These are phyloP conservation scores for Arabidopsis lyrata DNA, from an alignment of 441 rosid genomes.

Conservation along the genomic window DNA sequence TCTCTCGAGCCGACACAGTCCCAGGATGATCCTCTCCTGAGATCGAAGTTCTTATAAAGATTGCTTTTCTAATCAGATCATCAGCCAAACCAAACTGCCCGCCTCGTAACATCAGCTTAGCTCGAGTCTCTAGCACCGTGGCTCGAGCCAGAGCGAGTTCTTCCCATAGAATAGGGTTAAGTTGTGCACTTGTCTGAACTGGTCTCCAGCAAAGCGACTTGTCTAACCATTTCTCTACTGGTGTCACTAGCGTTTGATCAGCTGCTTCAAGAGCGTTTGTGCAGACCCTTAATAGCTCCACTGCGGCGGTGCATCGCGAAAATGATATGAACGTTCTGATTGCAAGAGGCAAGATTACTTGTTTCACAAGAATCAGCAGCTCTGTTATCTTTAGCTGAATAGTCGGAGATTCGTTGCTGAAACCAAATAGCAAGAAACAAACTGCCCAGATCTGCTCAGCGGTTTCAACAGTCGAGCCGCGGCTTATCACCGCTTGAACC, in stretches of 20 bases:
- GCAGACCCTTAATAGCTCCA: slow-evolving; percentile 85
- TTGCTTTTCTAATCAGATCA: slow-evolving; percentile 86
- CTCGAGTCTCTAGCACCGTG: slow-evolving; percentile 86
- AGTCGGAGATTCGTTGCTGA: slow-evolving; percentile 65
- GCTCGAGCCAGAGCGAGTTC: slow-evolving; percentile 90
- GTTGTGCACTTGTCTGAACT: slow-evolving; percentile 78
- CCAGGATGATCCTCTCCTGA: slow-evolving; percentile 89
- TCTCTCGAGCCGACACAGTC: slow-evolving; percentile 80
- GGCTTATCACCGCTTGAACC: slow-evolving; percentile 75
- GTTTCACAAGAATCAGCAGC: slow-evolving; percentile 61
- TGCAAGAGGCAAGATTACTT: slow-evolving; percentile 79
- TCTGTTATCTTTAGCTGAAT: slow-evolving; percentile 76
- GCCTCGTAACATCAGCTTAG: slow-evolving; percentile 88
- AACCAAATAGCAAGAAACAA: slow-evolving; percentile 78
- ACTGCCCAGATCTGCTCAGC: slow-evolving; percentile 87
- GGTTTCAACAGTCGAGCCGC: slow-evolving; percentile 63
- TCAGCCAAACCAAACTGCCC: slow-evolving; percentile 84
- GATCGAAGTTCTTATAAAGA: slow-evolving; percentile 84
- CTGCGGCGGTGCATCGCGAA: slow-evolving; percentile 79
- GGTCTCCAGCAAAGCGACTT: slow-evolving; percentile 95
- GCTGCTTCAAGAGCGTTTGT: slow-evolving; percentile 88
- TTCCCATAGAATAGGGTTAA: slow-evolving; percentile 92
- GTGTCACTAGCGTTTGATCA: slow-evolving; percentile 86
- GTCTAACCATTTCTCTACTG: slow-evolving; percentile 86
- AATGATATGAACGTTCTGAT: slow-evolving; percentile 71